Conservation (phyloP, 345 rosid species). For the Cardamine resedifolia region DNA sequence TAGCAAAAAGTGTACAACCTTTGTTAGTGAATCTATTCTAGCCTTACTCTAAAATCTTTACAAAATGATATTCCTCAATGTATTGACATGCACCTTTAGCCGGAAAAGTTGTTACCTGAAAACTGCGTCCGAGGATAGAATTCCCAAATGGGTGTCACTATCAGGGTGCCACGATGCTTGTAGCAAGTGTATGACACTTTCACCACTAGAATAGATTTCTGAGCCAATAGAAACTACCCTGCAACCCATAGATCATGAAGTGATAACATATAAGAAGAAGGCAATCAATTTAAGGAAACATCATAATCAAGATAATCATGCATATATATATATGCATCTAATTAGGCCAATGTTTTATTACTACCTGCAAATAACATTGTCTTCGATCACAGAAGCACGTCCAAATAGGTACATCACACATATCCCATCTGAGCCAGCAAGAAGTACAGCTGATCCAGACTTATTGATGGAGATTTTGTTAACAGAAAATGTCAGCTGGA, state of each 20-base stretch:
- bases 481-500: conserved; percentile 51
- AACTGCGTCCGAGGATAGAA: conserved; percentile 95
- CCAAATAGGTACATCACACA: conserved; percentile 81
- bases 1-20: conserved; percentile 41
- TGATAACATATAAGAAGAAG: conserved; percentile 12
- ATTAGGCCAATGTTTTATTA: not conserved
- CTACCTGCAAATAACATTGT: conserved; percentile 75
- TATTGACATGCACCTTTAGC: conserved; percentile 6
- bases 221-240: conserved; percentile 85
- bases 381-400: conserved; percentile 52
- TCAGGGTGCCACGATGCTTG: conserved; percentile 86
- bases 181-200: conserved; percentile 53
- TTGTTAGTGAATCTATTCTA: not conserved
- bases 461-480: conserved; percentile 73
- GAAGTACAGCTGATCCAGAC: conserved; percentile 74
- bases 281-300: not conserved
- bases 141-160: conserved; percentile 77
- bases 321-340: not conserved
- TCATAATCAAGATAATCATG: not conserved
- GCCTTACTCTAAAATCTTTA: not conserved
- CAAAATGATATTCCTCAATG: not conserved
- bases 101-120: conserved; percentile 59
- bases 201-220: conserved; percentile 55
- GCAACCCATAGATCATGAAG: conserved; percentile 32
- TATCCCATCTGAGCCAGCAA: conserved; percentile 64